Evolutionary conservation across 1,284 basidiomycete species (phyloP).

Genomic region (Apiotrichum domesticum): DNA sequence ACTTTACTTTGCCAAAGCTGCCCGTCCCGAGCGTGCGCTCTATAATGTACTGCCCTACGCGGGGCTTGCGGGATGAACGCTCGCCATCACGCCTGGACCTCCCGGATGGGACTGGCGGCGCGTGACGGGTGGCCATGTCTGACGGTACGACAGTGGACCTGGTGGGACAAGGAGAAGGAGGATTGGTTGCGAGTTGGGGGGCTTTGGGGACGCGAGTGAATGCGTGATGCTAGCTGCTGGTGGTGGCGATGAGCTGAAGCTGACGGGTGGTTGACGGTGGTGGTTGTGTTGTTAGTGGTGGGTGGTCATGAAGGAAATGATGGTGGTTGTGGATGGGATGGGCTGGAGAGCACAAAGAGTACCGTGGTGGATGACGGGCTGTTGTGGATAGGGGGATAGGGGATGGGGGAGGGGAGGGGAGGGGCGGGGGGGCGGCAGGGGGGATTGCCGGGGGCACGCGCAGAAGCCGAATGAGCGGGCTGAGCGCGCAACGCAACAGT

Average conservation of each 20-base stretch:
- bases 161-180: conserved; percentile 27
- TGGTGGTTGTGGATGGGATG: no score
- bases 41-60: conserved; percentile 49
- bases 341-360: no score
- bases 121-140: conserved; percentile 40
- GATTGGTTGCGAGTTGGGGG: not conserved
- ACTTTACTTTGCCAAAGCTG: conserved; percentile 97
- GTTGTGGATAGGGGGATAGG: no score
- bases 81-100: conserved; percentile 14
- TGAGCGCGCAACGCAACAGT: no score
- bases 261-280: no score
- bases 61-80: conserved; percentile 28
- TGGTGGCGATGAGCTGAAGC: not conserved
- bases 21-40: conserved; percentile 58
- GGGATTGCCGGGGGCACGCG: no score
- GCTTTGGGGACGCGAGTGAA: not conserved
- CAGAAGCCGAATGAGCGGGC: no score
- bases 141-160: conserved; percentile 1
- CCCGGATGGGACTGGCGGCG: conserved; percentile 34
- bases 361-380: no score
- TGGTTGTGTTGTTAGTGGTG: no score
- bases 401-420: no score
- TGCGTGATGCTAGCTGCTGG: not conserved
- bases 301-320: no score
- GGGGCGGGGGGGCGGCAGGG: no score